Percentiles rank a stretch among this genome's conserved stretches.
phyloP scores from a whole-genome alignment of 208 protist species.

The Acanthamoeba divionensis region DNA sequence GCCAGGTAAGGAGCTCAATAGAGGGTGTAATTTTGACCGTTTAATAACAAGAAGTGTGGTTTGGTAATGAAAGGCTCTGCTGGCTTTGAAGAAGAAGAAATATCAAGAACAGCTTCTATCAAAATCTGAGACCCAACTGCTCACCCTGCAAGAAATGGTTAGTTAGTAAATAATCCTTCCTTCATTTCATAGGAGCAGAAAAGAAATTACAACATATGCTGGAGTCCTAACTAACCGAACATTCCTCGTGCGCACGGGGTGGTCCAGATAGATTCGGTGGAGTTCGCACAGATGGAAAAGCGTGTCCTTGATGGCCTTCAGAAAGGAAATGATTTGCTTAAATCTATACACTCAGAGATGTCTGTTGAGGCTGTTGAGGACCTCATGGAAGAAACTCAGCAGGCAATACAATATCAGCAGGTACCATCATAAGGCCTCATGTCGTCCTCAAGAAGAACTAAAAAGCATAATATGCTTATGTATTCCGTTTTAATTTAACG shows the following conservation, averaged over 20 bases:
- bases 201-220: no score
- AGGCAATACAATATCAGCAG: constrained; percentile 64
- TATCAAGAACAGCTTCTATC: constrained; percentile 67
- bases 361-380: constrained; percentile 66
- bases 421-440: constrained; percentile 7
- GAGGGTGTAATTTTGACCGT: no score
- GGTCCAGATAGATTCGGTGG: constrained; percentile 66
- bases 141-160: constrained; percentile 69
- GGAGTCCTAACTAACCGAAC: no score
- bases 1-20: no score
- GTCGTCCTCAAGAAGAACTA: background rate
- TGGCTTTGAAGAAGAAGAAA: constrained; percentile 72
- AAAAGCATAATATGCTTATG: background rate
- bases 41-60: no score
- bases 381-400: constrained; percentile 67
- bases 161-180: no score
- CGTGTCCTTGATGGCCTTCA: constrained; percentile 64
- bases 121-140: constrained; percentile 58
- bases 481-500: background rate
- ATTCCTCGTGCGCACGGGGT: no score
- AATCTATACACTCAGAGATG: constrained; percentile 65
- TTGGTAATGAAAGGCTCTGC: constrained; percentile 48
- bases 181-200: no score
- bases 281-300: constrained; percentile 65
- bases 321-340: constrained; percentile 61